Evolutionary conservation across 2,329 filamentous ascomycete genomes (phyloP).

Genomic region (Pseudogymnoascus sp.): DNA sequence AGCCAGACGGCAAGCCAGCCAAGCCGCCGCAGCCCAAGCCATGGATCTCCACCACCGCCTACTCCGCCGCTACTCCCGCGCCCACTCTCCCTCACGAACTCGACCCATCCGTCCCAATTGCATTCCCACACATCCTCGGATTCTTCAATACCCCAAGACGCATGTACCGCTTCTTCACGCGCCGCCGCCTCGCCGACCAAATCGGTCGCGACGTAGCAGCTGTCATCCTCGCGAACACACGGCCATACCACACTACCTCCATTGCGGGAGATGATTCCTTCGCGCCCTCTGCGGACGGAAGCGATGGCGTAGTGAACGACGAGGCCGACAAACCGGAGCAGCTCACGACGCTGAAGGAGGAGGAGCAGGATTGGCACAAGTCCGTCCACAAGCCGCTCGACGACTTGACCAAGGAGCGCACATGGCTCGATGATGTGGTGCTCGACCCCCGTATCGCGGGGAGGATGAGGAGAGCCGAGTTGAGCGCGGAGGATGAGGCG

Average conservation of each 20-base stretch:
- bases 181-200: constrained; percentile 73
- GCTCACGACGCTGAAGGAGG: constrained; percentile 53
- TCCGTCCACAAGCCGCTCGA: constrained; percentile 52
- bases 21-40: constrained; percentile 57
- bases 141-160: constrained; percentile 84
- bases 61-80: constrained; percentile 57
- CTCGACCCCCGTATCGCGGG: constrained; percentile 66
- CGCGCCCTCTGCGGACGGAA: constrained; percentile 11
- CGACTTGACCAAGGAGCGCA: constrained; percentile 52
- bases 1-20: constrained; percentile 46
- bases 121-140: constrained; percentile 83
- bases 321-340: constrained; percentile 45
- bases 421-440: constrained; percentile 67
- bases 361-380: constrained; percentile 81
- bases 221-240: constrained; percentile 57
- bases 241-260: constrained; percentile 35
- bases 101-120: constrained; percentile 61
- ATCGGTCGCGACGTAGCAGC: constrained; percentile 83
- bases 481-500: constrained; percentile 60
- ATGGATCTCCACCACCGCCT: constrained; percentile 66
- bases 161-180: constrained; percentile 79
- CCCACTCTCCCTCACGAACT: constrained; percentile 59
- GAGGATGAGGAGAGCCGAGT: constrained; percentile 72
- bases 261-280: constrained; percentile 39
- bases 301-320: not conserved